phyloP scores from a whole-genome alignment of 352 stramenopile species.

The Phytophthora foliorum region DNA sequence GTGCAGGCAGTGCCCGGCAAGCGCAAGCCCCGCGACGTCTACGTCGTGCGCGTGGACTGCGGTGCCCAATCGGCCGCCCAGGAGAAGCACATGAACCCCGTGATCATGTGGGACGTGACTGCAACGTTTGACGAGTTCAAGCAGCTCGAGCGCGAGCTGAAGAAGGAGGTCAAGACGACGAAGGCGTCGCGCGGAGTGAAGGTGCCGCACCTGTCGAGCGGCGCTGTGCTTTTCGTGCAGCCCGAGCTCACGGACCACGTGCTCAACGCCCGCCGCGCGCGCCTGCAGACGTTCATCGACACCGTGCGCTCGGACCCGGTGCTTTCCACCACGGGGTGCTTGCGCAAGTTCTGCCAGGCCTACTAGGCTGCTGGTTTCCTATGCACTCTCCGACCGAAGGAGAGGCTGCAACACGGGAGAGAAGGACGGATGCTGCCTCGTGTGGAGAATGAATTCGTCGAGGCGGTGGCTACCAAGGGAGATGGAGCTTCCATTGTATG shows the following conservation, averaged over 20 bases:
- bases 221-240: constrained; percentile 76
- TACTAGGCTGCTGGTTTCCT: constrained; percentile 43
- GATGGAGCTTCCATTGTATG: constrained; percentile 28
- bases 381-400: constrained; percentile 42
- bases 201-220: constrained; percentile 75
- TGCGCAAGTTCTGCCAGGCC: constrained; percentile 85
- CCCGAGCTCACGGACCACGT: constrained; percentile 73
- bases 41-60: constrained; percentile 84
- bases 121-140: constrained; percentile 85
- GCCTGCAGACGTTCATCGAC: constrained; percentile 76
- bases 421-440: neutral
- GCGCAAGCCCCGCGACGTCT: constrained; percentile 68
- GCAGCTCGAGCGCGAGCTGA: constrained; percentile 72
- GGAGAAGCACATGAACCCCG: constrained; percentile 88
- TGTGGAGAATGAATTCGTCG: constrained; percentile 41
- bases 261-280: constrained; percentile 62
- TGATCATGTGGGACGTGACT: constrained; percentile 88
- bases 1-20: constrained; percentile 43
- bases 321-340: constrained; percentile 54
- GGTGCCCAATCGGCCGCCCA: constrained; percentile 29
- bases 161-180: constrained; percentile 71
- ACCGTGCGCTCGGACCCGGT: constrained; percentile 49
- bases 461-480: constrained; percentile 4
- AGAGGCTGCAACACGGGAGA: constrained; percentile 24
- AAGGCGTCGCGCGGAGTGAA: constrained; percentile 47